These are phyloP conservation scores for Tolypocladium cylindrosporum DNA, from an alignment of 2,329 filamentous ascomycete species.

Conservation along the genomic window DNA sequence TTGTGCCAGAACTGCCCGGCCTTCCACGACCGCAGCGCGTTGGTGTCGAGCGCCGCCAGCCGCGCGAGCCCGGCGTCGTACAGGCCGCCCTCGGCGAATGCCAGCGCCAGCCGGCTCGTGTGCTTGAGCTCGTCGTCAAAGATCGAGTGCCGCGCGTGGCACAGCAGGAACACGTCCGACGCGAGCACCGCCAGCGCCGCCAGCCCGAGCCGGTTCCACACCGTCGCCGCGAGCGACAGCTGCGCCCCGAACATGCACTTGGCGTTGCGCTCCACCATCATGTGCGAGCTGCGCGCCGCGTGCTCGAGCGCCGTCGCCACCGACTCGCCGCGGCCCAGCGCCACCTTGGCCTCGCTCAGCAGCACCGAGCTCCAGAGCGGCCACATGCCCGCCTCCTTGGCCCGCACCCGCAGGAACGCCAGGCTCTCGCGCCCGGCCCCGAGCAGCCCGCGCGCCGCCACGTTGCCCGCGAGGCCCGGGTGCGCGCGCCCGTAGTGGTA, in stretches of 20 bases:
- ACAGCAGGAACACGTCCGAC: constrained; percentile 66
- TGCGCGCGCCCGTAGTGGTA: constrained; percentile 89
- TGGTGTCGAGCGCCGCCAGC: constrained; percentile 44
- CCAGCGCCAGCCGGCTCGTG: constrained; percentile 17
- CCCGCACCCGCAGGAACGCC: constrained; percentile 73
- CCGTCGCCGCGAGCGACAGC: constrained; percentile 58
- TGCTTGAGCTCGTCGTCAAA: constrained; percentile 74
- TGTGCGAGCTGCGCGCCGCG: constrained; percentile 71
- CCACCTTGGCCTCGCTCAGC: constrained; percentile 75
- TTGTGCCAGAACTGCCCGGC: constrained; percentile 61
- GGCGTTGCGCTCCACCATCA: constrained; percentile 70
- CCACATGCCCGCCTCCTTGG: constrained; percentile 80
- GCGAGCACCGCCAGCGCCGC: constrained; percentile 35
- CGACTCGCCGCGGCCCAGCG: constrained; percentile 61
- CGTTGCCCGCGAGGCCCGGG: constrained; percentile 59
- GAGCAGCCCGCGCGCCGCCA: constrained; percentile 63
- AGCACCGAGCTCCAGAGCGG: constrained; percentile 73
- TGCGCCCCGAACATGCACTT: constrained; percentile 64
- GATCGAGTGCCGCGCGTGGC: constrained; percentile 47
- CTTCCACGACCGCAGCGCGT: constrained; percentile 62
- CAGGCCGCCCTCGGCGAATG: too few relatives aligned
- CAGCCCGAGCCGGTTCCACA: constrained; percentile 68
- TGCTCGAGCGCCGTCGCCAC: constrained; percentile 58
- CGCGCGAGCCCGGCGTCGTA: constrained; percentile 54
- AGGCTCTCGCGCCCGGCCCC: constrained; percentile 74